Evolutionary conservation across 2,329 filamentous ascomycete genomes (phyloP), one percentile per base, ranked within the genome.

Genomic region (Alternaria gaisen): DNA sequence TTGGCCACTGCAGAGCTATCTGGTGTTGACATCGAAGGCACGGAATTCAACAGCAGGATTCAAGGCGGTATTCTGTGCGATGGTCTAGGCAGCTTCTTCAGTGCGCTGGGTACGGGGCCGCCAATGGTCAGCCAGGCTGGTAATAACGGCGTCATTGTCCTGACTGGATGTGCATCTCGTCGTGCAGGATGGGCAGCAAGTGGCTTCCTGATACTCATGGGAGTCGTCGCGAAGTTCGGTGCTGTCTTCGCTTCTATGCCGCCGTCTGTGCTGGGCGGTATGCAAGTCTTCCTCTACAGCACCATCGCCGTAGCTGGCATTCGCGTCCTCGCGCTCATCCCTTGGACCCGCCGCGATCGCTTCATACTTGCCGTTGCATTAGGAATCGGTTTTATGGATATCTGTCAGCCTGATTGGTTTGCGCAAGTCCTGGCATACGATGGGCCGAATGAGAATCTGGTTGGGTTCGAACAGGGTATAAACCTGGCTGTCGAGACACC

Each of bases 211-310:
- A 55, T 73, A 16, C 61, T 74, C 4, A 73, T 73, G 69, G 72
- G 70, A 5, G 60, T 73, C 8, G 56, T 73, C 28, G 71, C 70
- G 6, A 74, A 74, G 40, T 73, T 74, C 22, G 71, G 72, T 7
- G 70, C 71, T 9, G 62, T 74, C 3, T 72, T 73, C 56, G 71
- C 72, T 22, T 71, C 66, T 7, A 73, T 74, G 68, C 70, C 69
- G 16, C 71, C 72, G 4, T 80, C 81, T 5, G 80, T 83, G 7
- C 73, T 84, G 1, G 81, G 81, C 5, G 81, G 81, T 9, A 83
- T 83, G 80, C 81, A 83, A 60, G 69, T 73, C 9, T 74, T 73
- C 40, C 60, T 73, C 12, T 73, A 73, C 53, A 67, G 64, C 50
- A 74, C 69, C 11, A 73, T 73, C 20, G 66, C 69, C 10, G 70